A percentile compares a stretch with the other conserved stretches of the same genome.
These are phyloP conservation scores for Corchorus capsularis DNA, from an alignment of 345 rosid genomes.

Conservation along the genomic window DNA sequence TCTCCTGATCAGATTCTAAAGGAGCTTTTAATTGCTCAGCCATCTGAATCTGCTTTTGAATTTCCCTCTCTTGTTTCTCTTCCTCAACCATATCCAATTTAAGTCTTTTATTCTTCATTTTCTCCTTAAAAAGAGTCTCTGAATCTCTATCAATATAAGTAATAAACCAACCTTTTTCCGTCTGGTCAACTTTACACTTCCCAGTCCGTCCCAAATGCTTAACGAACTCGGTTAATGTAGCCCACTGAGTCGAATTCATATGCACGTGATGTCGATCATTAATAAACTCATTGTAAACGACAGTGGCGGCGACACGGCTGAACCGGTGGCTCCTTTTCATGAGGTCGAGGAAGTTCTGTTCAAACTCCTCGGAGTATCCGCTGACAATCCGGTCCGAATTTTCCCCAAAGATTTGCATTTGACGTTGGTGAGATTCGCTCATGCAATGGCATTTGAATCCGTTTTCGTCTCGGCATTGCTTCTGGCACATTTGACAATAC, in stretches of 20 bases:
- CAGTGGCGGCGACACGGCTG: slow-evolving; percentile 93
- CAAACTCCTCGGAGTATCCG: slow-evolving; percentile 93
- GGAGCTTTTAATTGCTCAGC: slow-evolving; percentile 43
- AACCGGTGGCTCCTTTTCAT: slow-evolving; percentile 88
- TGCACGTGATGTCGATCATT: slow-evolving; percentile 88
- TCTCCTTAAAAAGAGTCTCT: slow-evolving; percentile 83
- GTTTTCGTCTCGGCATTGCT: slow-evolving; percentile 96
- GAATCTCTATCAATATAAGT: slow-evolving; percentile 88
- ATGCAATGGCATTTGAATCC: slow-evolving; percentile 99
- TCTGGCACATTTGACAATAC: slow-evolving; percentile 99
- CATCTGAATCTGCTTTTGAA: slow-evolving; percentile 77
- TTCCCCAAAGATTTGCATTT: slow-evolving; percentile 90
- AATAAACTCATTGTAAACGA: slow-evolving; percentile 90
- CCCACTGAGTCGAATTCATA: slow-evolving; percentile 94
- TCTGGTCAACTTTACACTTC: slow-evolving; percentile 93
- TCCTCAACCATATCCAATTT: slow-evolving; percentile 81
- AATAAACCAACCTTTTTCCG: slow-evolving; percentile 97
- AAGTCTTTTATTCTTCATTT: slow-evolving; percentile 76
- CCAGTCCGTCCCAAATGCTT: slow-evolving; percentile 80
- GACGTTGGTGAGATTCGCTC: slow-evolving; percentile 96
- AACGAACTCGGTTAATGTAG: slow-evolving; percentile 85
- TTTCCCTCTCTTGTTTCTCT: slow-evolving; percentile 90
- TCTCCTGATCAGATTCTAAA: slow-evolving; percentile 25
- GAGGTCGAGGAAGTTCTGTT: slow-evolving; percentile 64
- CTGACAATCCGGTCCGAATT: slow-evolving; percentile 74